These are phyloP conservation scores for Herpetospermum pedunculosum DNA, from an alignment of 306 rosid species.

Conservation along the genomic window DNA sequence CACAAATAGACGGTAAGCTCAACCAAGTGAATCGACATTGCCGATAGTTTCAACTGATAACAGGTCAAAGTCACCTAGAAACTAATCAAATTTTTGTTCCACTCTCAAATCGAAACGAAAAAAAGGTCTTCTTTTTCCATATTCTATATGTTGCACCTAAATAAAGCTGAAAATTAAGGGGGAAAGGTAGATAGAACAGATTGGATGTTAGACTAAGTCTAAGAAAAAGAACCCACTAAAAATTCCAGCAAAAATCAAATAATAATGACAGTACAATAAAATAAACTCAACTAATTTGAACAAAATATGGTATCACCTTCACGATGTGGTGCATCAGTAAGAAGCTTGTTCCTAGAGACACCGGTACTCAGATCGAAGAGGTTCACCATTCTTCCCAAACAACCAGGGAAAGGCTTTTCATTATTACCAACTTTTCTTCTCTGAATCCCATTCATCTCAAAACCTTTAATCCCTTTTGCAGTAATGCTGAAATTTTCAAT, in stretches of 20 bases:
- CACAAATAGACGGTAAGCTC: background rate
- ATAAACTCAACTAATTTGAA: background rate
- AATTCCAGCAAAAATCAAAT: background rate
- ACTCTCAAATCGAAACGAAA: background rate
- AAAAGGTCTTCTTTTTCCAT: background rate
- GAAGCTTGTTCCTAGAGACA: slow-evolving; percentile 62
- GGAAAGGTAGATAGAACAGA: background rate
- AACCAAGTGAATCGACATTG: background rate
- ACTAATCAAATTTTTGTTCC: background rate
- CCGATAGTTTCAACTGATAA: background rate
- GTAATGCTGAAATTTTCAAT: background rate
- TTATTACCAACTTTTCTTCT: slow-evolving; percentile 32
- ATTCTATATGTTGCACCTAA: background rate
- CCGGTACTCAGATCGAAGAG: slow-evolving; percentile 70
- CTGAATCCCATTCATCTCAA: slow-evolving; percentile 56
- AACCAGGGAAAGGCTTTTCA: slow-evolving; percentile 77
- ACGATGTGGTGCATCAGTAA: slow-evolving; percentile 54
- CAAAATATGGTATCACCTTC: slow-evolving; percentile 36
- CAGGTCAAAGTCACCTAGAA: background rate
- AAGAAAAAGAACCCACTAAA: background rate
- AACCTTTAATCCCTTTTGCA: slow-evolving; percentile 10
- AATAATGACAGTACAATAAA: background rate
- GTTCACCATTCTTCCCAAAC: slow-evolving; percentile 91
- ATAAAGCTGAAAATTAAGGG: background rate
- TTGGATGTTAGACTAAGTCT: background rate